Conservation (phyloP, 208 protist species). For the Wallacemonas sp. region DNA sequence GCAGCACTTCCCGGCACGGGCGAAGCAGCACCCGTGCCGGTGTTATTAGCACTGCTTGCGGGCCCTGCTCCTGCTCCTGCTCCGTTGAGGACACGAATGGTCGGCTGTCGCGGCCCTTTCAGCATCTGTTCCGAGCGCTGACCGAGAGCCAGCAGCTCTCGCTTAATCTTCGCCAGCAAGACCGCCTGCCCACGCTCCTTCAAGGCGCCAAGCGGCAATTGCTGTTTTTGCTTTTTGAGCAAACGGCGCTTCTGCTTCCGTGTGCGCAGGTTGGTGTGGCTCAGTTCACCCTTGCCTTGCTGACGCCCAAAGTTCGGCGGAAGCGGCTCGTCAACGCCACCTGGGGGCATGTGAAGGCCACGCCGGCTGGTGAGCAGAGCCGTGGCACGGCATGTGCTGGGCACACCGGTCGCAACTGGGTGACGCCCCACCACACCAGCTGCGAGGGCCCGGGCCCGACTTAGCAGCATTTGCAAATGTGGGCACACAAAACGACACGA, state of each 20-base stretch:
- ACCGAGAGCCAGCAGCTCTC: constrained; percentile 6
- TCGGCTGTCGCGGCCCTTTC: constrained; percentile 6
- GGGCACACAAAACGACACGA: too few relatives aligned
- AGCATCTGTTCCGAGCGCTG: not conserved
- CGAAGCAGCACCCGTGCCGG: not conserved
- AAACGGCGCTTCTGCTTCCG: not conserved
- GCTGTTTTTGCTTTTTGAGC: not conserved
- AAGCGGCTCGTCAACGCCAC: constrained; percentile 55
- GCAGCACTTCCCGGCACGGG: not conserved
- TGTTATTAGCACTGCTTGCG: not conserved
- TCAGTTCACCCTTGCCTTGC: constrained; percentile 44
- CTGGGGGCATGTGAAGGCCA: constrained; percentile 43
- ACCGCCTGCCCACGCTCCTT: not conserved
- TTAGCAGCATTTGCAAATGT: not conserved
- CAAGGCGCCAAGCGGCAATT: constrained; percentile 15
- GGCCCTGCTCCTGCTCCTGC: not conserved
- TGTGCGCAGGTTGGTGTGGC: constrained; percentile 46
- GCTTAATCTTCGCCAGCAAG: constrained; percentile 9
- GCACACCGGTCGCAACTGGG: too few relatives aligned
- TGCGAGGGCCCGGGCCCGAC: not conserved
- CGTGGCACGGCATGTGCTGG: too few relatives aligned
- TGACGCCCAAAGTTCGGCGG: constrained; percentile 49
- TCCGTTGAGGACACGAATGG: not conserved
- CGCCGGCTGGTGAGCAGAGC: constrained; percentile 14
- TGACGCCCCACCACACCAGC: not conserved